Evolutionary conservation across 345 rosid genomes (phyloP).

Genomic region (Clarkia xantiana): DNA sequence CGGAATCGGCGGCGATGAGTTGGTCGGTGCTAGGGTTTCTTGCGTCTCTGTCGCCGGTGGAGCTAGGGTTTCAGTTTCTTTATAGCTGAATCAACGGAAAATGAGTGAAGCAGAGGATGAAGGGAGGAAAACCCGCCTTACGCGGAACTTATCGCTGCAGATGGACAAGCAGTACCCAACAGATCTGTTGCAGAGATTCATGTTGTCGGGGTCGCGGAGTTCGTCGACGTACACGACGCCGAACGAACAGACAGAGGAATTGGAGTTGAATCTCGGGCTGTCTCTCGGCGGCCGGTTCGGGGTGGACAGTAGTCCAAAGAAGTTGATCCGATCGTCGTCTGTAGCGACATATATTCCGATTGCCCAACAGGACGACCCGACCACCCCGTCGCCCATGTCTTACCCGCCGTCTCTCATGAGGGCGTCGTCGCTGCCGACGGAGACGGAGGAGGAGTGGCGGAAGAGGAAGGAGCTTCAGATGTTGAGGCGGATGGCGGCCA

Average conservation of each 20-base stretch:
- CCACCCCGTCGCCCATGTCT: conserved; percentile 13
- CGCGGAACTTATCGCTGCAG: conserved; percentile 40
- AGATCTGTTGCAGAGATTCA: conserved; percentile 69
- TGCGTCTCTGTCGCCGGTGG: no score
- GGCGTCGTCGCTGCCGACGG: conserved; percentile 74
- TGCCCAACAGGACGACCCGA: conserved; percentile 13
- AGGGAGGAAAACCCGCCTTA: conserved; percentile 31
- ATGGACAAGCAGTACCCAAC: conserved; percentile 42
- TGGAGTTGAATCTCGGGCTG: conserved; percentile 80
- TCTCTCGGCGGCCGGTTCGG: conserved; percentile 89
- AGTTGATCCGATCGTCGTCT: conserved; percentile 64
- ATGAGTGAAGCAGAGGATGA: conserved; percentile 51
- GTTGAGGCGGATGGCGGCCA: conserved; percentile 70
- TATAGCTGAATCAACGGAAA: neutral
- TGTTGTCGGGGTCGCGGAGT: conserved; percentile 8
- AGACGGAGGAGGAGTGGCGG: conserved; percentile 87
- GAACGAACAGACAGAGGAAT: conserved; percentile 19
- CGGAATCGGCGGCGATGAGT: no score
- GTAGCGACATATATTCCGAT: conserved; percentile 40
- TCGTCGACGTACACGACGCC: conserved; percentile 6
- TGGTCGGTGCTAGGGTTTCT: no score
- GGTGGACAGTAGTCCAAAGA: conserved; percentile 44
- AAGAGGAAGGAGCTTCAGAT: conserved; percentile 80
- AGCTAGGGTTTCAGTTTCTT: no score
- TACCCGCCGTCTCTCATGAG: conserved; percentile 37